Conservation (phyloP, 352 stramenopile species). For the Phytophthora ohioensis region DNA sequence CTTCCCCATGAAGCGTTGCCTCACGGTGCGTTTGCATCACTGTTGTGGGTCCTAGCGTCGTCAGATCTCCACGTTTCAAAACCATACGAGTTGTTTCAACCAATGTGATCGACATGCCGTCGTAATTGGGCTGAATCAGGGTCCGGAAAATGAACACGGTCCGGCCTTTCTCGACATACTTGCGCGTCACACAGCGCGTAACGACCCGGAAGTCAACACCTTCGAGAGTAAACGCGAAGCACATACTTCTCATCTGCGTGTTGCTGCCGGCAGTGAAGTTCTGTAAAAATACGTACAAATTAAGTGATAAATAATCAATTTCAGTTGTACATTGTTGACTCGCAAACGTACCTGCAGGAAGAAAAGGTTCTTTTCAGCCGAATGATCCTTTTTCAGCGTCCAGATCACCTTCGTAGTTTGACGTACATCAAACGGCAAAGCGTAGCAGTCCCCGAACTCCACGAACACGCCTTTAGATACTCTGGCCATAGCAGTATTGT, state of each 20-base stretch:
- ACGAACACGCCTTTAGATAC: constrained; percentile 8
- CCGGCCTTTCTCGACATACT: constrained; percentile 21
- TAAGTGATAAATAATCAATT: not conserved
- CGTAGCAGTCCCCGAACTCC: constrained; percentile 35
- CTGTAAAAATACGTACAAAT: constrained; percentile 3
- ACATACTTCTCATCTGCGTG: constrained; percentile 27
- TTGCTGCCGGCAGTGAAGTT: constrained; percentile 20
- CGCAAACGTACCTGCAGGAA: constrained; percentile 23
- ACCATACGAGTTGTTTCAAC: constrained; percentile 34
- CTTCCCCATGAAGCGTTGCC: constrained; percentile 7
- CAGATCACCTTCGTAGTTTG: constrained; percentile 30
- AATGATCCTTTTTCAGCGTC: not conserved
- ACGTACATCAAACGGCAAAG: constrained; percentile 24
- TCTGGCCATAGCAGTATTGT: not conserved
- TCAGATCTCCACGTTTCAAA: constrained; percentile 21
- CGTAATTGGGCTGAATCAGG: constrained; percentile 28
- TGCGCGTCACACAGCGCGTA: constrained; percentile 20
- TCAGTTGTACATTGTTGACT: no score
- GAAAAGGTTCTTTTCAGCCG: not conserved
- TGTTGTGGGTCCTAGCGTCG: constrained; percentile 23
- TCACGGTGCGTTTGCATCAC: constrained; percentile 35
- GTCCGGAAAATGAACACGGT: constrained; percentile 26
- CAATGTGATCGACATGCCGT: not conserved
- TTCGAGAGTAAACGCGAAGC: constrained; percentile 17
- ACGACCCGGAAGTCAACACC: constrained; percentile 11